Base-by-base conservation (phyloP, 352 stramenopile genomes). In the Phytophthora sp. region DNA sequence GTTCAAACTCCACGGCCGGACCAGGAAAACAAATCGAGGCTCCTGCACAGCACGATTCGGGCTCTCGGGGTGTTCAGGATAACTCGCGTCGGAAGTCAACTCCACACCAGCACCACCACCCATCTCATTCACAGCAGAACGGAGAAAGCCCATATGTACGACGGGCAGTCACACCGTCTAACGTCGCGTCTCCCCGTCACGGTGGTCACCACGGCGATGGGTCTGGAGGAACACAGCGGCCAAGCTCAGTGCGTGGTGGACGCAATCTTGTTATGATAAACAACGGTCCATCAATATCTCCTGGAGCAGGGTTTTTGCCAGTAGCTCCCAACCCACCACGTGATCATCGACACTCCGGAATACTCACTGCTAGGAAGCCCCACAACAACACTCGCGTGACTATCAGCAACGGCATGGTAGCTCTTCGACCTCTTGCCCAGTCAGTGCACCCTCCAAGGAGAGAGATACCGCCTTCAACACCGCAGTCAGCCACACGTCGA, bases 171-270 rank as follows among this genome's bases (percentile, higher is more conserved):
- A 68, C 63, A 8, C 63, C 63, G n/a, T 45, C 38, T 3, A 54
- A 46, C 26, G 35, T 17, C 38, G 32, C 35, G 13, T 45, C 55
- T 34, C 34, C 57, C 35, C 28, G 44, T 11, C 43, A 65, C 20
- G 34, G 11, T 34, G 13, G 6, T 8, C 32, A 49, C 18, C 45
- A 31, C 34, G 27, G 20, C 6, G 31, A 53, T 54, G 15, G 28
- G 4, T 58, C 35, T 31, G 31, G 5, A 3, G 27, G 31, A 15
- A 21, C 44, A 12, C 67, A 76, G 5, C 71, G 79, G 11, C 77
- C 79, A 5, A 77, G 64, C 13, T 87, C 77, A 0, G 73, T 87
- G 1, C 72, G 77, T 23, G 66, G 77, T n/a, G 77, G 79, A 11
- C 68, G 77, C 9, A 79, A 85, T 32, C 55, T 89, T 1, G 77